Evolutionary conservation across 805 yeast genomes (phyloP), one percentile per base, ranked within the genome.

Genomic region (Sugiyamaella boreocaroliniensis): DNA sequence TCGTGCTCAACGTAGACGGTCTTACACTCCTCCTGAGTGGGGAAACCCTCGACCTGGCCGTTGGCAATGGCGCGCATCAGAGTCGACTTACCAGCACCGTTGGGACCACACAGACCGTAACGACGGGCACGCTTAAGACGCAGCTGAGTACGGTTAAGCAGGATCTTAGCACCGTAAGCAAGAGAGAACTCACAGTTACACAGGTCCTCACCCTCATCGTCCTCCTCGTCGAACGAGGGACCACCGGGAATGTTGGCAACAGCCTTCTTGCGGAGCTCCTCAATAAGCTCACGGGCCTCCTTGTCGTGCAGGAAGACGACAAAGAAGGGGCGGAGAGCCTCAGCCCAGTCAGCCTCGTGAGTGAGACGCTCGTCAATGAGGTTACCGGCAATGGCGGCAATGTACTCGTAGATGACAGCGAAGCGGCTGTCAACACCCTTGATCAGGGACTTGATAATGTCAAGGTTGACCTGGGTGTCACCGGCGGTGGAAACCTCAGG

Each of bases 131-230:
- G 85, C 89, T 89, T 89, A 74, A 93, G 86, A 80, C 99, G 89
- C 75, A 93, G 84, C 81, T 92, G 97, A 66, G 99, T 93, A 79
- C 93, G 92, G 92, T 93, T 93, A 77, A 93, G 89, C 80, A 93
- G 83, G 82, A 93, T 93, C 88, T 93, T 93, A 71, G 99, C 99
- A 92, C 99, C 99, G 78, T 93, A 93, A 76, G 99, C 99, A 71
- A 93, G 83, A 58, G 99, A 93, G 90, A 93, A 93, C 85, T 93
- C 99, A 86, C 98, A 92, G 96, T 93, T 93, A 85, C 99, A 93
- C 72, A 93, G 82, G 74, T 93, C 98, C 81, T 93, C 98, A 80
- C 98, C 99, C 73, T 93, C 98, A 72, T 89, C 97, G 71, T 89
- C 97, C 78, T 90, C 97, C 48, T 57, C 59, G 72, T 85, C 93